Conservation (phyloP, 106 monocot genomes). For the Dioscorea dumetorum region DNA sequence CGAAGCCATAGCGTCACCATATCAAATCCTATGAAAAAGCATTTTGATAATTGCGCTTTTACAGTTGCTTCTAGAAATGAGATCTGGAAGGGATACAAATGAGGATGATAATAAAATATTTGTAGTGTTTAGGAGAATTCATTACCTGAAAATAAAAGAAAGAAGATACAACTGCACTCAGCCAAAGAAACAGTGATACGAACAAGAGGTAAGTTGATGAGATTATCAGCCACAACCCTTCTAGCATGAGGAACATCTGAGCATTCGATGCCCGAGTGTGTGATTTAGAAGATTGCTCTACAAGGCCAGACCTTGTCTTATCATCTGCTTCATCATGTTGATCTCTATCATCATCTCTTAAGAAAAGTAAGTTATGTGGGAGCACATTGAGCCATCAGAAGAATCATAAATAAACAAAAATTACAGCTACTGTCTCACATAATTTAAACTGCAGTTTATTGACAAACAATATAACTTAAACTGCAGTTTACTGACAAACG, state of each 20-base stretch:
- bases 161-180: slow-evolving; percentile 95
- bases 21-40: too few species aligned
- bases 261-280: slow-evolving; percentile 23
- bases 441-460: too few species aligned
- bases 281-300: slow-evolving; percentile 44
- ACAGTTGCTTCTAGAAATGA: too few species aligned
- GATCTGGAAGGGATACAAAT: too few species aligned
- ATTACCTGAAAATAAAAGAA: slow-evolving; percentile 97
- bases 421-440: background rate
- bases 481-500: too few species aligned
- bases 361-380: slow-evolving; percentile 4
- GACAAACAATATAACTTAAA: too few species aligned
- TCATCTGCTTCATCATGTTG: slow-evolving; percentile 28
- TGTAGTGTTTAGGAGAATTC: too few species aligned
- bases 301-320: slow-evolving; percentile 19
- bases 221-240: slow-evolving; percentile 77
- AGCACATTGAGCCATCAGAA: background rate
- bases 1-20: too few species aligned
- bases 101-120: too few species aligned
- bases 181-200: slow-evolving; percentile 80
- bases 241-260: slow-evolving; percentile 52
- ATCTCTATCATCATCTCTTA: slow-evolving; percentile 25
- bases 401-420: background rate
- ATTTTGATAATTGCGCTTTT: too few species aligned
- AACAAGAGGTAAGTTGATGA: slow-evolving; percentile 74